A percentile compares a stretch with the other conserved stretches of the same genome.
phyloP scores from a whole-genome alignment of 805 yeast genomes.

The Yarrowia porcina region DNA sequence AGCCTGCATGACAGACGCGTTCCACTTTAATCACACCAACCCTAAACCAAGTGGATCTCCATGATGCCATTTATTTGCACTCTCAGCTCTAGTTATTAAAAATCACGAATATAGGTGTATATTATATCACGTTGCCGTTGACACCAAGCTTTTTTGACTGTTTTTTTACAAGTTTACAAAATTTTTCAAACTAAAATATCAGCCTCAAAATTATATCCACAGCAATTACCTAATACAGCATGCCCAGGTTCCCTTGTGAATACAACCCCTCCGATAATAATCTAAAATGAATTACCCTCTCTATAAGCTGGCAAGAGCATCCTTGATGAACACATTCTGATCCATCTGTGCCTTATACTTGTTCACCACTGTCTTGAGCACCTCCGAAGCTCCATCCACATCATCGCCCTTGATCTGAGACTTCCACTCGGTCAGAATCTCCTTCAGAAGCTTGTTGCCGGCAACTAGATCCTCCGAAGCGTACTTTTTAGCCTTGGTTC shows the following conservation, averaged over 20 bases:
- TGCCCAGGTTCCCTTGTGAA: too few relatives aligned
- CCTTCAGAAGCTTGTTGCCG: conserved; percentile 44
- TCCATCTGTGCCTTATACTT: conserved; percentile 15
- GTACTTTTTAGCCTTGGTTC: conserved; percentile 43
- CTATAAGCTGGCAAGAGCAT: conserved; percentile 8
- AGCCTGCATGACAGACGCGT: background rate
- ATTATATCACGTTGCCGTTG: too few relatives aligned
- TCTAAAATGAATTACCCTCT: background rate
- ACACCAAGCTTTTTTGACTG: too few relatives aligned
- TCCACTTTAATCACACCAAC: background rate
- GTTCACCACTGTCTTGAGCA: background rate
- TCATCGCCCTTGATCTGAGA: background rate
- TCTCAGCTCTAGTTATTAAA: too few relatives aligned
- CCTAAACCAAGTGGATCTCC: background rate
- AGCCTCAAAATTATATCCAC: too few relatives aligned
- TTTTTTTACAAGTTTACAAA: too few relatives aligned
- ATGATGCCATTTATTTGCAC: too few relatives aligned
- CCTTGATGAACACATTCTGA: background rate
- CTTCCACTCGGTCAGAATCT: conserved; percentile 20
- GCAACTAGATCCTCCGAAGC: conserved; percentile 48
- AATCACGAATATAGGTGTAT: too few relatives aligned
- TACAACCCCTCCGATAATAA: background rate
- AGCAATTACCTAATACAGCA: too few relatives aligned
- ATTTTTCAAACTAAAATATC: too few relatives aligned
- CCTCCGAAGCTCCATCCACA: background rate